A percentile compares a stretch with the other conserved stretches of the same genome.
phyloP scores from a whole-genome alignment of 106 monocot species.

The Phalaenopsis equestris region DNA sequence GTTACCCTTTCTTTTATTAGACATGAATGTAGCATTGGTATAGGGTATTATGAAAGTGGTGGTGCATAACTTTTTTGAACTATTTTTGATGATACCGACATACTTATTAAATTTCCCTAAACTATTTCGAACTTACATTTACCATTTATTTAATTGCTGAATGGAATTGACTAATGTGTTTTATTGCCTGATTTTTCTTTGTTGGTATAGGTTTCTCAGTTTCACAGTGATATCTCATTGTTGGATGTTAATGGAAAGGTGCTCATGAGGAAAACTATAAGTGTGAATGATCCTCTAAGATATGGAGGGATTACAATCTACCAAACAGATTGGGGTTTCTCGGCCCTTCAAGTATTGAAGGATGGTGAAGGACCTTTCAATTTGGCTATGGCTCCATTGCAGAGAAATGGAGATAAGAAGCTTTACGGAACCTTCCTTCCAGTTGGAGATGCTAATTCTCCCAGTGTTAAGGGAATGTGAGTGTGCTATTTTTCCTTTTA shows the following conservation, averaged over 20 bases:
- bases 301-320: conserved; percentile 89
- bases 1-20: background rate
- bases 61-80: background rate
- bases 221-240: conserved; percentile 79
- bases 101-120: background rate
- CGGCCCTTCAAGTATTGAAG: conserved; percentile 81
- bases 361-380: conserved; percentile 96
- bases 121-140: background rate
- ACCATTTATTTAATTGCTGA: background rate
- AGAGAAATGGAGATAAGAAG: conserved; percentile 77
- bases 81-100: background rate
- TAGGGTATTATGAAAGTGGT: background rate
- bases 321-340: conserved; percentile 96
- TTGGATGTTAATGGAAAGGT: conserved; percentile 69
- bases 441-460: conserved; percentile 49
- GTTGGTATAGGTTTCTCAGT: conserved; percentile 69
- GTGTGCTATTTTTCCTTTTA: background rate
- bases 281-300: conserved; percentile 89
- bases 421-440: conserved; percentile 88
- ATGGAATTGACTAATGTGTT: background rate
- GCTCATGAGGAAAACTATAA: conserved; percentile 89
- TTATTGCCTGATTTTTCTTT: no score
- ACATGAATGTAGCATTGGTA: background rate
- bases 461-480: conserved; percentile 89
- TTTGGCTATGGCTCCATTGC: conserved; percentile 75